phyloP scores from a whole-genome alignment of 2,329 filamentous ascomycete genomes.

The Diaporthe eres region DNA sequence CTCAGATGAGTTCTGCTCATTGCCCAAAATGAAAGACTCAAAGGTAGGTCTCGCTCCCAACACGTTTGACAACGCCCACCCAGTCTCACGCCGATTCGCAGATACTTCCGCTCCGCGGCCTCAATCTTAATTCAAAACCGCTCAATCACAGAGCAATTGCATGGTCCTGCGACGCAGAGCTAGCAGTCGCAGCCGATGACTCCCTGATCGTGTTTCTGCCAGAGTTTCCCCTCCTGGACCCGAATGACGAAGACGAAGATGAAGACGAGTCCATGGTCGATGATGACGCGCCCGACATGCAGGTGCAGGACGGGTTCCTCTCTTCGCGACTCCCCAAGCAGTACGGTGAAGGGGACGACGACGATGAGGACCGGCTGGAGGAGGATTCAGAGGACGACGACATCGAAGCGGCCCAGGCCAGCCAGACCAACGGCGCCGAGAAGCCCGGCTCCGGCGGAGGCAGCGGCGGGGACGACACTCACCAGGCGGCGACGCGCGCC shows the following conservation, averaged over 20 bases:
- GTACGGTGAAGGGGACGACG: conserved; percentile 45
- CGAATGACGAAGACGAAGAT: conserved; percentile 39
- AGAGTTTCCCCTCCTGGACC: conserved; percentile 53
- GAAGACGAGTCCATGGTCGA: conserved; percentile 34
- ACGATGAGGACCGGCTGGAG: conserved; percentile 36
- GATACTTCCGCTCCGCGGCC: conserved; percentile 61
- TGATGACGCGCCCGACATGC: conserved; percentile 6
- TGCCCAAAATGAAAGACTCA: conserved; percentile 34
- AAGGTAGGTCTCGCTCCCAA: conserved; percentile 24
- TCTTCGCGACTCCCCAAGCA: conserved; percentile 38
- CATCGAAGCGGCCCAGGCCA: conserved; percentile 34
- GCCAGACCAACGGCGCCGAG: conserved; percentile 32
- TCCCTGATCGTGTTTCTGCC: conserved; percentile 66
- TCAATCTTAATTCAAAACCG: conserved; percentile 49
- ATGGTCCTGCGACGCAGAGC: conserved; percentile 71
- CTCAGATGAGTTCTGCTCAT: neutral
- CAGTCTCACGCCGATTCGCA: conserved; percentile 44
- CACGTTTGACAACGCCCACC: neutral
- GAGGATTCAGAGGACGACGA: conserved; percentile 35
- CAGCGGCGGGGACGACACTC: conserved; percentile 44
- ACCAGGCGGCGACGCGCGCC: conserved; percentile 43
- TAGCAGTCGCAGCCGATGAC: conserved; percentile 71
- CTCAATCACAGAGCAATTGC: conserved; percentile 55
- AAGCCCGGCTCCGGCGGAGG: conserved; percentile 45
- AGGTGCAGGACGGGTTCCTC: conserved; percentile 35